phyloP scores from a whole-genome alignment of 2,329 filamentous ascomycete genomes.

The Biscogniauxia marginata region DNA sequence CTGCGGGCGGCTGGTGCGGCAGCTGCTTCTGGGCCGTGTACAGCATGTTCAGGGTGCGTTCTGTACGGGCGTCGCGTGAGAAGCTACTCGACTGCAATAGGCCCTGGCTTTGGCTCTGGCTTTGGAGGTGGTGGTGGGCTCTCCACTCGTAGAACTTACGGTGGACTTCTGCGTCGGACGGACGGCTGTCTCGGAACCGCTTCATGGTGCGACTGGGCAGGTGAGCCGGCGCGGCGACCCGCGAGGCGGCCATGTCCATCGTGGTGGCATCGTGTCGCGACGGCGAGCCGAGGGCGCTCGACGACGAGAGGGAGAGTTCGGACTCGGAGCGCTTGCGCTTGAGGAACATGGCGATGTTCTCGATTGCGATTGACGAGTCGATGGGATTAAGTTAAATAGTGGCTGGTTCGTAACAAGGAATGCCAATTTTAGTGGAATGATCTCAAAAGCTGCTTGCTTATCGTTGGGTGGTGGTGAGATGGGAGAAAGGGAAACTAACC shows the following conservation, averaged over 20 bases:
- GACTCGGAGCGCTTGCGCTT: slow-evolving; percentile 65
- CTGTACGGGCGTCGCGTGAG: slow-evolving; percentile 35
- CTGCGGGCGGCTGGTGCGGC: slow-evolving; percentile 17
- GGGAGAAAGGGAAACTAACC: neutral
- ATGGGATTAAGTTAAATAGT: neutral
- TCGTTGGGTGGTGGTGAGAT: slow-evolving; percentile 3
- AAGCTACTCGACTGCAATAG: neutral
- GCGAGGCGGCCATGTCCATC: slow-evolving; percentile 31
- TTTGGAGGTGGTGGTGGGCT: neutral
- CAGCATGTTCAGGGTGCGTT: slow-evolving; percentile 56
- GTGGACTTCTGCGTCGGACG: slow-evolving; percentile 54
- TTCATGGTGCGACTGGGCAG: slow-evolving; percentile 60
- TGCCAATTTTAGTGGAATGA: neutral
- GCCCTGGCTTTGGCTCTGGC: neutral
- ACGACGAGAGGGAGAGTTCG: slow-evolving; percentile 51
- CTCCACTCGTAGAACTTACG: slow-evolving; percentile 41
- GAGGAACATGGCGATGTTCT: slow-evolving; percentile 51
- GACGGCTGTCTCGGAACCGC: slow-evolving; percentile 57
- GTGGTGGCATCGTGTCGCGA: slow-evolving; percentile 30
- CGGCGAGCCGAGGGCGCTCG: slow-evolving; percentile 43
- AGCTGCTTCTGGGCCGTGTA: slow-evolving; percentile 51
- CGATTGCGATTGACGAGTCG: neutral
- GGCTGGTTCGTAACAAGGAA: neutral
- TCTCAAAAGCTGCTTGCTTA: slow-evolving; percentile 4
- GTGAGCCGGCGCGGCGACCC: slow-evolving; percentile 38